Evolutionary conservation across 345 rosid genomes (phyloP), one percentile per base, ranked within the genome.

Genomic region (Rhizophora apiculata): DNA sequence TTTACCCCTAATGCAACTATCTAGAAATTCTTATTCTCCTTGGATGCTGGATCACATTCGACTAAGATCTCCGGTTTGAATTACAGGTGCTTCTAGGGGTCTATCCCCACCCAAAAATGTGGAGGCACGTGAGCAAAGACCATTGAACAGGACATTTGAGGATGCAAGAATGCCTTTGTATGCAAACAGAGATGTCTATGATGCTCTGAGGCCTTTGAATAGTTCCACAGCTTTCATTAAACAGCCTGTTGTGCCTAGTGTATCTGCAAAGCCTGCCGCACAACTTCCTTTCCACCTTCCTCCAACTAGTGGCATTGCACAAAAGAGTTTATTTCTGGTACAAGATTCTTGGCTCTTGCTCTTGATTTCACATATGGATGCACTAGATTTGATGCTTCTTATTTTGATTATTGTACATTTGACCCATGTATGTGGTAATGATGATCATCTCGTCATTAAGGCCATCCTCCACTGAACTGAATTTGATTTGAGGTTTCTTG

Each of bases 1-100:
- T 79, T 79, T 88, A 43, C 80, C 82, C 29, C 85, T 30, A 37
- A 67, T 79, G 77, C 81, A 81, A 63, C 66, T 86, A 27, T 74
- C 88, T 9, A 80, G 89, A 79, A 82, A 61, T 78, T 79, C 87
- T 29, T 79, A 76, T 85, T 72, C 92, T 72, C 64, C 91, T 69
- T 89, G 93, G 96, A 77, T 81, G 74, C 71, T 83, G 78, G 92
- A 95, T 68, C 86, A 83, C 72, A 70, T 91, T 65, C 76, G 87
- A 67, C 74, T 71, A 65, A 86, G 96, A 81, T 87, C 96, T 63
- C 96, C 96, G 0, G 92, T 87, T 69, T 81, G 85, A 73, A 74
- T 69, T 72, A n/a, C 78, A 57, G 71, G 81, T 74, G 68, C 79
- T 69, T 88, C 93, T 64, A 81, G 90, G 85, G 96, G 82, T 16